Evolutionary conservation across 768 basidiomycete species (phyloP), one percentile per base, ranked within the genome.

Genomic region (Boletus patriciae): DNA sequence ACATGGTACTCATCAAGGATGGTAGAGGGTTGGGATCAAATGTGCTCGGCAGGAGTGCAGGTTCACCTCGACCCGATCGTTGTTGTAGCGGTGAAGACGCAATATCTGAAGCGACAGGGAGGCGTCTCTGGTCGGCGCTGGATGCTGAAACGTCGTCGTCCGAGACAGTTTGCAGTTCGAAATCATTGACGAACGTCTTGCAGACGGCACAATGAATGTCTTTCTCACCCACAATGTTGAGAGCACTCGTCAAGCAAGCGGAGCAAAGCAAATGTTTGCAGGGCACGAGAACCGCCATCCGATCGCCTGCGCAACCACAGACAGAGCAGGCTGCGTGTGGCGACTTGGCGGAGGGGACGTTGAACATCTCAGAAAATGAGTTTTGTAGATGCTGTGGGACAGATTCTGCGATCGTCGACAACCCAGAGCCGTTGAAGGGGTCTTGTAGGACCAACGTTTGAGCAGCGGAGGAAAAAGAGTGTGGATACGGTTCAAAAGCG

Each of bases 221-320:
- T 67, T 92, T 93, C 71, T 94, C 91, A 8, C 91, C 91, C 18
- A 92, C 92, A 50, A 93, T 93, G 62, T 94, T 94, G 50, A 94
- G 77, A 9, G 90, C 88, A 49, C 90, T 91, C 1, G 92, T 94
- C 53, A 94, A 78, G 66, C 92, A 94, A 11, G 80, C 80, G 3
- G 90, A 88, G 67, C 92, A 94, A 2, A 93, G 76, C 1, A 86
- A 79, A 68, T 94, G 92, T 7, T 74, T 68, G 71, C 92, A 94
- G 0, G 92, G 91, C 23, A 82, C 78, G 19, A 94, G 80, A 58
- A 89, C 77, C 2, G 86, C 90, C 37, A 90, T 76, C 21, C 63
- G 77, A 54, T 70, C 76, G 43, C 74, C 71, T 40, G 71, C 64
- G 40, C 74, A 75, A 23, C 85, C 81, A 60, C 88, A 90, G 25